Evolutionary conservation across 768 basidiomycete species (phyloP).

Genomic region (Vararia minispora): DNA sequence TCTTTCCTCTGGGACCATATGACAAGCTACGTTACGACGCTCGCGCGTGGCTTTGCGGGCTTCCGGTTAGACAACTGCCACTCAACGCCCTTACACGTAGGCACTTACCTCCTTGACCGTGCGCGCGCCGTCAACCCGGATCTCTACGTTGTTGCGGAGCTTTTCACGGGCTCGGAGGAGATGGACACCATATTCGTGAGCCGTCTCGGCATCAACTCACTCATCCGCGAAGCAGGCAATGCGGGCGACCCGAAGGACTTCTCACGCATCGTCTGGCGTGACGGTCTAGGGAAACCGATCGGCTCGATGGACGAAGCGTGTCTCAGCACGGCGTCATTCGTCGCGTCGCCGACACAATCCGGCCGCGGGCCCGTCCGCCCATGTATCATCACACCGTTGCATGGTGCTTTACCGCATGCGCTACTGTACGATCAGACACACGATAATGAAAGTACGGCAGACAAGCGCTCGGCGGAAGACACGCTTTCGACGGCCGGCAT

Average conservation of each 20-base stretch:
- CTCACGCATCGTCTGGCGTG: constrained; percentile 78
- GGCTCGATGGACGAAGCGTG: constrained; percentile 94
- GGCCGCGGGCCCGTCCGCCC: constrained; percentile 70
- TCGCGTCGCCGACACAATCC: constrained; percentile 72
- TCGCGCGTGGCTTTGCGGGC: constrained; percentile 83
- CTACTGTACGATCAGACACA: constrained; percentile 94
- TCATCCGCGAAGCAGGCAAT: constrained; percentile 94
- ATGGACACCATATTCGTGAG: constrained; percentile 90
- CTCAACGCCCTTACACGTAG: constrained; percentile 94
- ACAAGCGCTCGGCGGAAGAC: constrained; percentile 91
- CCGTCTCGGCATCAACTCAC: constrained; percentile 83
- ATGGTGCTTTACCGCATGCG: constrained; percentile 86
- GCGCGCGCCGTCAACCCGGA: constrained; percentile 83
- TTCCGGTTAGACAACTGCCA: constrained; percentile 99
- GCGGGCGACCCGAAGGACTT: constrained; percentile 83
- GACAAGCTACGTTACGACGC: constrained; percentile 66
- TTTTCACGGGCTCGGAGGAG: constrained; percentile 93
- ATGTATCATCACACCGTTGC: constrained; percentile 66
- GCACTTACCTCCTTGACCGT: constrained; percentile 86
- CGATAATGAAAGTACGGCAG: constrained; percentile 87
- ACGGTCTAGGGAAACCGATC: constrained; percentile 89
- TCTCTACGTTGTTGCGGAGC: constrained; percentile 93
- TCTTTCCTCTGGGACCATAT: constrained; percentile 84
- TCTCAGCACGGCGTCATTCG: constrained; percentile 44
- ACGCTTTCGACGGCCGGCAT: constrained; percentile 89